These are phyloP conservation scores for Barbatosphaeria neglecta DNA, from an alignment of 495 filamentous ascomycete genomes.

Conservation along the genomic window DNA sequence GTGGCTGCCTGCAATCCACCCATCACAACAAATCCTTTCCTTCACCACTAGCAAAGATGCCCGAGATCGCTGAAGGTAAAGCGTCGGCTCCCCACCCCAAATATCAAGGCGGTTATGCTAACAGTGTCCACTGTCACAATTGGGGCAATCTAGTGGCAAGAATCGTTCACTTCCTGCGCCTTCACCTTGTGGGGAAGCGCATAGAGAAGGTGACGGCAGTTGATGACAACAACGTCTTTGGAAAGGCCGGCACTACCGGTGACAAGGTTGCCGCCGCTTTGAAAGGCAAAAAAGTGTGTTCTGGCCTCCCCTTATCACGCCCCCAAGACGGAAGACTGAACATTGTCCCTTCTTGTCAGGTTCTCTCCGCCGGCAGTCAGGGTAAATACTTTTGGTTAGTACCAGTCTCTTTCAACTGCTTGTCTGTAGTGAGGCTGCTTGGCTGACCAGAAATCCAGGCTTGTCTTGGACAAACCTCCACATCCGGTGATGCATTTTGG, in stretches of 20 bases:
- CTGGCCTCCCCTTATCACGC: neutral
- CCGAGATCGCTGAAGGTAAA: conserved; percentile 67
- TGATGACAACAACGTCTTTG: conserved; percentile 74
- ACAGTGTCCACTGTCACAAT: too few relatives aligned
- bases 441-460: conserved; percentile 16
- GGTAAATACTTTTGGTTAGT: conserved; percentile 95
- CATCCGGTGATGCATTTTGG: conserved; percentile 90
- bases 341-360: conserved; percentile 4
- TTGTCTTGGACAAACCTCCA: conserved; percentile 46
- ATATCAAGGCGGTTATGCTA: too few relatives aligned
- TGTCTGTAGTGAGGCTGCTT: too few relatives aligned
- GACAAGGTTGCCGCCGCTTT: conserved; percentile 59
- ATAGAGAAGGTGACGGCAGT: conserved; percentile 56
- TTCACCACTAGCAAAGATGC: conserved; percentile 39
- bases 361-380: conserved; percentile 65
- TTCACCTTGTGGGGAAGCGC: conserved; percentile 71
- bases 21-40: too few relatives aligned
- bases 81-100: too few relatives aligned
- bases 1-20: too few relatives aligned
- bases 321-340: neutral
- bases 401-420: neutral
- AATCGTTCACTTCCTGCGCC: conserved; percentile 69
- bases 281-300: conserved; percentile 52
- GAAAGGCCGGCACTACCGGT: conserved; percentile 73
- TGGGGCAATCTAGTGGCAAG: conserved; percentile 54